Evolutionary conservation across 768 basidiomycete genomes (phyloP), one percentile per base, ranked within the genome.

Genomic region (Boletus tomentosulus): DNA sequence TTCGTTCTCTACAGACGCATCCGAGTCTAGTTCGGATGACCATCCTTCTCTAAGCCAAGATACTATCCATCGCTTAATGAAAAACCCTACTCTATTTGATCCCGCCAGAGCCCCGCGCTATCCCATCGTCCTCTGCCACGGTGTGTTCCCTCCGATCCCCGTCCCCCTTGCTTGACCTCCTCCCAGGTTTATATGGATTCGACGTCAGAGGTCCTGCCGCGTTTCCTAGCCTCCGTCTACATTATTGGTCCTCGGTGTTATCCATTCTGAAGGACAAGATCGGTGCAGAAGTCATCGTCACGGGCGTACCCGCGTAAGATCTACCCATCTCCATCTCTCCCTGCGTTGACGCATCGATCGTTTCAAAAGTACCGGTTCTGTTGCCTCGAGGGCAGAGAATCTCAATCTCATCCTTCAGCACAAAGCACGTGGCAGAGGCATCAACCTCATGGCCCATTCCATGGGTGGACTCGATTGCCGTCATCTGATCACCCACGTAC

Each of bases 401-500:
- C 75, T 99, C 58, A 80, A 98, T 68, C 76, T 76, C 24, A 83
- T 87, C 59, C 78, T 99, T 11, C 76, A 82, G 52, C 65, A 74
- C 12, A 85, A 76, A 45, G 84, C 86, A 4, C 76, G 74, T 13
- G 93, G 91, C 6, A 82, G 86, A 46, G 91, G 88, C 9, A 72
- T 98, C 63, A 99, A 99, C 68, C 85, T 99, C 58, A 76, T 99
- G 43, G 97, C 92, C 0, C 97, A 99, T 67, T 95, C 92, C 7
- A 99, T 99, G 97, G 96, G 96, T 19, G 96, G 96, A 0, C 78
- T 99, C 9, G 97, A 99, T 66, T 93, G 93, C 65, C 82, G 97
- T 48, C 85, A 98, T 66, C 76, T 99, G 16, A 95, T 98, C 54
- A 84, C 91, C 2, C 89, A 89, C 67, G 77, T 95, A 61, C 81